Percentiles rank a stretch among this genome's conserved stretches.
Evolutionary conservation across 2,329 filamentous ascomycete genomes (phyloP).

Genomic region (Pyrenophora tritici-repentis): DNA sequence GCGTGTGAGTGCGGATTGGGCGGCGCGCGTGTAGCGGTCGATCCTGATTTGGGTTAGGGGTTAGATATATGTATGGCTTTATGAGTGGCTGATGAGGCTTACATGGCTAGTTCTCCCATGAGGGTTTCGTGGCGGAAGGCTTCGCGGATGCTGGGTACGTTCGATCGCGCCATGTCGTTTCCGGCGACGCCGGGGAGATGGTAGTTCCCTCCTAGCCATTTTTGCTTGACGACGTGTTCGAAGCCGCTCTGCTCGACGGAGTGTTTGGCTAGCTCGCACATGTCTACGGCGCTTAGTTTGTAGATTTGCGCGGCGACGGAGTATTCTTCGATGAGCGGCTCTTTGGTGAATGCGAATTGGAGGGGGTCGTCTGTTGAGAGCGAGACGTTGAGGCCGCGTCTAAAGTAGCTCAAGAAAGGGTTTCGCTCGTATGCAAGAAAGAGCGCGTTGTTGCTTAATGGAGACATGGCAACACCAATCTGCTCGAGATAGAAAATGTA

Average conservation of each 20-base stretch:
- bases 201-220: slow-evolving; percentile 85
- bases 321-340: slow-evolving; percentile 97
- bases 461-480: slow-evolving; percentile 99
- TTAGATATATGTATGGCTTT: too few species aligned
- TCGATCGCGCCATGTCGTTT: slow-evolving; percentile 94
- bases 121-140: slow-evolving; percentile 88
- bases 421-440: slow-evolving; percentile 97
- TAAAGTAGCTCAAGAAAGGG: slow-evolving; percentile 94
- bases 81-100: slow-evolving; percentile 41
- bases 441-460: slow-evolving; percentile 93
- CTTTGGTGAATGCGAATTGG: slow-evolving; percentile 98
- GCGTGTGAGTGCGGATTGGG: slow-evolving; percentile 42
- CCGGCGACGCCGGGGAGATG: slow-evolving; percentile 78
- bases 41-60: slow-evolving; percentile 28
- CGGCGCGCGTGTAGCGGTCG: slow-evolving; percentile 50
- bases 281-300: slow-evolving; percentile 94
- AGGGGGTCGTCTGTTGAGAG: slow-evolving; percentile 95
- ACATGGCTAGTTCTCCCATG: slow-evolving; percentile 83
- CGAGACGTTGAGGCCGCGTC: slow-evolving; percentile 91
- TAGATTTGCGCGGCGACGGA: slow-evolving; percentile 98
- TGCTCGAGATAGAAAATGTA: slow-evolving; percentile 98
- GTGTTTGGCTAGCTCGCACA: slow-evolving; percentile 97
- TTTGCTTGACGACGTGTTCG: slow-evolving; percentile 83
- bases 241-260: slow-evolving; percentile 95
- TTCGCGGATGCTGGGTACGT: slow-evolving; percentile 90